Percentiles rank a stretch among this genome's conserved stretches.
phyloP scores from a whole-genome alignment of 805 yeast genomes.

The Candida montana region DNA sequence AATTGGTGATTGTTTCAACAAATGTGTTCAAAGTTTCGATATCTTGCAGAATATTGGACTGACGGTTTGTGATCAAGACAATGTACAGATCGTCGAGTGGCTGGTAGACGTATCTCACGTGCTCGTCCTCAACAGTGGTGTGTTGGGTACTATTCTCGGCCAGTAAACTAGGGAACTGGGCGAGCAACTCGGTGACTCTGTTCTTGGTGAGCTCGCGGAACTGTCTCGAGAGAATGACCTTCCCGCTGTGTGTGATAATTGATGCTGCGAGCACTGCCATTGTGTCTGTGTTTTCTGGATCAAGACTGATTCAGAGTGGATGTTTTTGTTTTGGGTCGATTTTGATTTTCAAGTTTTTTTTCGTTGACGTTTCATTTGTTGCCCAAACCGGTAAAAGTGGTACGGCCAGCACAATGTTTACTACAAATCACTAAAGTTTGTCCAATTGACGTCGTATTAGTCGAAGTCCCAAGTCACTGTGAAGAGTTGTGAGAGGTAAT shows the following conservation, averaged over 20 bases:
- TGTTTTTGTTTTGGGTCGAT: neutral
- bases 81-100: conserved; percentile 93
- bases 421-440: no score
- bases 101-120: conserved; percentile 89
- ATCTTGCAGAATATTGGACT: conserved; percentile 90
- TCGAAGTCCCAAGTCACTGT: conserved; percentile 9
- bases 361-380: conserved; percentile 14
- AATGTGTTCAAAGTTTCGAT: conserved; percentile 86
- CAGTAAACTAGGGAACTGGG: conserved; percentile 79
- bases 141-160: conserved; percentile 71
- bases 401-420: conserved; percentile 2
- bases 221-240: conserved; percentile 87
- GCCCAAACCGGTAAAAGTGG: conserved; percentile 1
- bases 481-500: conserved; percentile 3
- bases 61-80: conserved; percentile 84
- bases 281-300: neutral
- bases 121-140: conserved; percentile 89
- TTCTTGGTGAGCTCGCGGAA: conserved; percentile 81
- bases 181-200: conserved; percentile 76
- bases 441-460: no score
- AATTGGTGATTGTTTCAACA: conserved; percentile 71
- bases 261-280: conserved; percentile 90
- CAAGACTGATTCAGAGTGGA: neutral
- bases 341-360: conserved; percentile 1
- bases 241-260: conserved; percentile 89